A percentile compares a stretch with the other conserved stretches of the same genome.
phyloP scores from a whole-genome alignment of 352 stramenopile species.

The Aphanomyces cochlioides region DNA sequence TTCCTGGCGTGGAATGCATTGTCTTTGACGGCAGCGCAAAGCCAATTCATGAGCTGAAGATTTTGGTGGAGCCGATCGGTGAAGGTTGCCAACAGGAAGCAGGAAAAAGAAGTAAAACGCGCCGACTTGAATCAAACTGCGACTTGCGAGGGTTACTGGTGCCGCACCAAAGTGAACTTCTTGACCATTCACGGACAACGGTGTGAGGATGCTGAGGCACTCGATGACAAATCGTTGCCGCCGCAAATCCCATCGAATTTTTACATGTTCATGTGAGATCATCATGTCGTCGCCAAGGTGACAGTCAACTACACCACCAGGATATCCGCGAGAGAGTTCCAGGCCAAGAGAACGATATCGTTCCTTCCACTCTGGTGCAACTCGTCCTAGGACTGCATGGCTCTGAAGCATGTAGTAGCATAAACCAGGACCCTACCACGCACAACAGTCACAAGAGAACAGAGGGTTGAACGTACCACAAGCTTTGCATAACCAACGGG shows the following conservation, averaged over 20 bases:
- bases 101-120: conserved; percentile 69
- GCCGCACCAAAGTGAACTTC: conserved; percentile 47
- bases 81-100: conserved; percentile 39
- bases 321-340: conserved; percentile 43
- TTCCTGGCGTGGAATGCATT: conserved; percentile 20
- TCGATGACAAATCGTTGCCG: conserved; percentile 56
- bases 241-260: conserved; percentile 60
- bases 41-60: not conserved
- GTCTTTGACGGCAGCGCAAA: not conserved
- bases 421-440: conserved; percentile 46
- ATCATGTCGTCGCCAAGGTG: conserved; percentile 63
- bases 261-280: conserved; percentile 54
- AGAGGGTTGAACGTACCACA: conserved; percentile 41
- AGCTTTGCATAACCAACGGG: conserved; percentile 72
- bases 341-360: conserved; percentile 61
- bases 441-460: not conserved
- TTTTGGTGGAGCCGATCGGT: not conserved
- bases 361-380: conserved; percentile 47
- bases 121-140: conserved; percentile 65
- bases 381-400: conserved; percentile 58
- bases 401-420: conserved; percentile 70
- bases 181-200: conserved; percentile 66
- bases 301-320: conserved; percentile 55
- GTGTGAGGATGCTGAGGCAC: conserved; percentile 50
- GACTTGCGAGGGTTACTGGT: conserved; percentile 46